phyloP scores from a whole-genome alignment of 805 yeast genomes.

The Saccharomycopsis fodiens region DNA sequence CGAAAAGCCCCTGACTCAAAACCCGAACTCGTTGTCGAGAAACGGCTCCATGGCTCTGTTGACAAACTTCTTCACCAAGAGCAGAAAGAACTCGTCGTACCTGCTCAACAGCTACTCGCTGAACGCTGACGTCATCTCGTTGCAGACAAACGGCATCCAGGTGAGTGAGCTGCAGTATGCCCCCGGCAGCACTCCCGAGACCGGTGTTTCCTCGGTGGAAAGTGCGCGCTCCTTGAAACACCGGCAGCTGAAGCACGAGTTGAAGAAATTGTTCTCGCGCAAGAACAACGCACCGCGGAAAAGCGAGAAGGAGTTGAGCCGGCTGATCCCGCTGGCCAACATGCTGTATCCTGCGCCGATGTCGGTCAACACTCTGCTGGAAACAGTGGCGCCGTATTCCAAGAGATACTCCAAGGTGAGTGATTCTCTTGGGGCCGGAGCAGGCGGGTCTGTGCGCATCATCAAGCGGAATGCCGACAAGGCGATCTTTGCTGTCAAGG shows the following conservation, averaged over 20 bases:
- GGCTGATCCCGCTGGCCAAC: neutral
- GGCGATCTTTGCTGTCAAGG: conserved; percentile 84
- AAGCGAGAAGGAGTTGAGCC: neutral
- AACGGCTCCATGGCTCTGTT: conserved; percentile 77
- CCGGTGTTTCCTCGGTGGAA: conserved; percentile 5
- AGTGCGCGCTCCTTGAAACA: conserved; percentile 9
- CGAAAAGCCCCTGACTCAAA: neutral
- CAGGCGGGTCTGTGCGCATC: conserved; percentile 84
- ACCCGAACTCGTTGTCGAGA: conserved; percentile 36
- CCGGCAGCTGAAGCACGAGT: conserved; percentile 15
- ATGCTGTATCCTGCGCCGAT: conserved; percentile 7
- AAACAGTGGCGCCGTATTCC: conserved; percentile 46
- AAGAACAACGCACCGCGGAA: conserved; percentile 1
- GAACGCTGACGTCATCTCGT: conserved; percentile 24
- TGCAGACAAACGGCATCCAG: conserved; percentile 19
- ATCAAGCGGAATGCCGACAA: conserved; percentile 60
- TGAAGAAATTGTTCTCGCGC: conserved; percentile 17
- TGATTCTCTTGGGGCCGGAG: conserved; percentile 87
- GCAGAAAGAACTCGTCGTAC: conserved; percentile 17
- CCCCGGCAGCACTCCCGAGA: conserved; percentile 20
- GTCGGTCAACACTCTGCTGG: conserved; percentile 15
- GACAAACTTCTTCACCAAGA: conserved; percentile 59
- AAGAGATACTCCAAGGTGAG: conserved; percentile 78
- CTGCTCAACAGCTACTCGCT: conserved; percentile 11
- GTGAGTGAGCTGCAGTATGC: conserved; percentile 17